These are phyloP conservation scores for Trichosporon sp. DNA, from an alignment of 1,284 basidiomycete genomes.

Conservation along the genomic window DNA sequence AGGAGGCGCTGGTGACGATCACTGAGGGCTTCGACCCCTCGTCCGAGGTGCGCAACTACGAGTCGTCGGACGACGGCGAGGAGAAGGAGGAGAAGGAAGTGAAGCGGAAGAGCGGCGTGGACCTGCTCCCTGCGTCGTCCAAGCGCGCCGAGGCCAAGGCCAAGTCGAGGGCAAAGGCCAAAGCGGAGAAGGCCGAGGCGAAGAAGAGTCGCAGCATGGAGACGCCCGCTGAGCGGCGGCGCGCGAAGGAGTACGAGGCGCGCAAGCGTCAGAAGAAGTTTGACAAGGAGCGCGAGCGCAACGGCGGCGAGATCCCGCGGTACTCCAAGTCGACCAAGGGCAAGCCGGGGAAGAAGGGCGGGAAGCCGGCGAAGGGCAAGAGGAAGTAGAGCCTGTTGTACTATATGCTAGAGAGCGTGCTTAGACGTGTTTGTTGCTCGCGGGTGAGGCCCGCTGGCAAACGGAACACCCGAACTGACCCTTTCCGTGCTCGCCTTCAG, in stretches of 20 bases:
- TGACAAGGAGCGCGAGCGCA: slow-evolving; percentile 38
- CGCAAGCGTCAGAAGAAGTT: slow-evolving; percentile 41
- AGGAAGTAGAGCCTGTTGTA: slow-evolving; percentile 9
- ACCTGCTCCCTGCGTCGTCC: slow-evolving; percentile 40
- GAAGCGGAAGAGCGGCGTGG: slow-evolving; percentile 21
- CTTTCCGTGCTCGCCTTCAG: no score
- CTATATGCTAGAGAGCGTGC: neutral
- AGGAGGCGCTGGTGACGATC: slow-evolving; percentile 49
- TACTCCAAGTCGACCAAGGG: slow-evolving; percentile 17
- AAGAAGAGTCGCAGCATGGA: slow-evolving; percentile 33
- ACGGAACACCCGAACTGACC: no score
- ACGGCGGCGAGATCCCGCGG: slow-evolving; percentile 8
- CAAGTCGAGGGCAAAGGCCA: slow-evolving; percentile 1
- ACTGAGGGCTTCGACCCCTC: slow-evolving; percentile 48
- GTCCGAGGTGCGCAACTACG: neutral
- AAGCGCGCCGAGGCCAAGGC: slow-evolving; percentile 28
- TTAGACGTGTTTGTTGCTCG: neutral
- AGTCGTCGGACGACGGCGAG: slow-evolving; percentile 13
- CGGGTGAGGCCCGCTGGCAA: no score
- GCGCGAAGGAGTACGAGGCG: slow-evolving; percentile 44
- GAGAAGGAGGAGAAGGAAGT: slow-evolving; percentile 21
- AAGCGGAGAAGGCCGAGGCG: slow-evolving; percentile 22
- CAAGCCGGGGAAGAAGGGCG: slow-evolving; percentile 19
- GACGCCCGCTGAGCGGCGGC: slow-evolving; percentile 37
- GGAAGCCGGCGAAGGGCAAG: slow-evolving; percentile 20